phyloP scores from a whole-genome alignment of 768 basidiomycete species.

The Hygrocybe coccinea region DNA sequence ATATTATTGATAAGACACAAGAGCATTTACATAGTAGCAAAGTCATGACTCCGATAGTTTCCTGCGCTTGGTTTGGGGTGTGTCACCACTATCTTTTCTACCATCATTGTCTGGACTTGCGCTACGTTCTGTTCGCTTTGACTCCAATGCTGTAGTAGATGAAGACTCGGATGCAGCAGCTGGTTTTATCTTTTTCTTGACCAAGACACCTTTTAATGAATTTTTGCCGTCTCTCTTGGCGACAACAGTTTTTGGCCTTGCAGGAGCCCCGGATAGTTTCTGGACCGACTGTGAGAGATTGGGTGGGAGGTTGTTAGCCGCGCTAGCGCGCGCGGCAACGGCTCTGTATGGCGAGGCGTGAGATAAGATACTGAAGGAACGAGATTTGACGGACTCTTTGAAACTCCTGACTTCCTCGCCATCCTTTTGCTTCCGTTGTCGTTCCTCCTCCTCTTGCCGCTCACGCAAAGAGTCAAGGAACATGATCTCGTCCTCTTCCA shows the following conservation, averaged over 20 bases:
- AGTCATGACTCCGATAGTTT: constrained; percentile 40
- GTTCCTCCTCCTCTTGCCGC: constrained; percentile 71
- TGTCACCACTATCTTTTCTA: constrained; percentile 8
- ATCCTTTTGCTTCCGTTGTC: constrained; percentile 65
- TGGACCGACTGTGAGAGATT: constrained; percentile 24
- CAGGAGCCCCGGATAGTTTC: constrained; percentile 30
- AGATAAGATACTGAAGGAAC: constrained; percentile 3
- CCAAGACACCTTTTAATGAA: constrained; percentile 70
- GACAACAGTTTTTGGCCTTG: constrained; percentile 28
- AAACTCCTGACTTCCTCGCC: constrained; percentile 76
- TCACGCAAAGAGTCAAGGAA: constrained; percentile 81
- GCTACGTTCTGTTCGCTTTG: constrained; percentile 11
- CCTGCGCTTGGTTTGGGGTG: constrained; percentile 54
- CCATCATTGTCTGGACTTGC: constrained; percentile 6
- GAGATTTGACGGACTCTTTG: constrained; percentile 53
- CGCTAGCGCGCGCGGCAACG: constrained; percentile 64
- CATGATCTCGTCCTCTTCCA: constrained; percentile 88
- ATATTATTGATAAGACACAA: neutral
- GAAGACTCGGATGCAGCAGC: constrained; percentile 1
- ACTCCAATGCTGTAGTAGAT: constrained; percentile 4
- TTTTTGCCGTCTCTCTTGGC: constrained; percentile 63
- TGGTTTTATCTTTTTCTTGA: constrained; percentile 68
- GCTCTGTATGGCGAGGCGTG: constrained; percentile 36
- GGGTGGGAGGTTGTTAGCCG: constrained; percentile 43
- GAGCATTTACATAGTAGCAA: neutral